These are phyloP conservation scores for Primulina huaijiensis DNA, from an alignment of 257 asterid species.

Conservation along the genomic window DNA sequence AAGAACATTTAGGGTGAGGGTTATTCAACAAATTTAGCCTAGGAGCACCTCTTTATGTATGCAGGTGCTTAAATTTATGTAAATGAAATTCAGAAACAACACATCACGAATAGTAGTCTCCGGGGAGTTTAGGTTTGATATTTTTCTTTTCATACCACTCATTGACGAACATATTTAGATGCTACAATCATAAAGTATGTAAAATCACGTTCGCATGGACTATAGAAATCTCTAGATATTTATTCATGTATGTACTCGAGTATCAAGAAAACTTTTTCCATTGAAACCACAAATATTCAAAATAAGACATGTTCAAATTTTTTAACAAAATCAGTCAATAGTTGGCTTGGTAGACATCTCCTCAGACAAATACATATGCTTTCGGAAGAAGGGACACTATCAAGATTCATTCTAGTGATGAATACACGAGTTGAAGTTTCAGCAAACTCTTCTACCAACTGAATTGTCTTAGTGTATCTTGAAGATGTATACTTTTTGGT, in stretches of 20 bases:
- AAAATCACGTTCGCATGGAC: background rate
- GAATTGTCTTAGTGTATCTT: background rate
- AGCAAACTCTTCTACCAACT: background rate
- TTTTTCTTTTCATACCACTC: too few species aligned
- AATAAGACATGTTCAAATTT: background rate
- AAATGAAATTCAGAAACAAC: too few species aligned
- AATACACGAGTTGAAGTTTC: background rate
- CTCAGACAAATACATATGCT: background rate
- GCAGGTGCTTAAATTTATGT: too few species aligned
- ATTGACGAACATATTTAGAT: too few species aligned
- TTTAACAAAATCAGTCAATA: background rate
- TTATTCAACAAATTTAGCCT: too few species aligned
- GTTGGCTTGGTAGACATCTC: background rate
- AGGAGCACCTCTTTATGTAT: too few species aligned
- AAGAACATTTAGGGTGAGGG: too few species aligned
- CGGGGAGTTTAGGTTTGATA: too few species aligned
- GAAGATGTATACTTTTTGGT: background rate
- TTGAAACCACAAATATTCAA: too few species aligned
- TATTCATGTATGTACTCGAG: background rate
- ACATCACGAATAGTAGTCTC: too few species aligned
- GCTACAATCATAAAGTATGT: too few species aligned
- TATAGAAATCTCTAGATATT: background rate
- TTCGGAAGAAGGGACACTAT: background rate
- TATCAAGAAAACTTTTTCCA: background rate
- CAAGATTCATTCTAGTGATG: background rate